Conservation (phyloP, 2,329 filamentous ascomycete species). For the Hyphodiscus sp. region DNA sequence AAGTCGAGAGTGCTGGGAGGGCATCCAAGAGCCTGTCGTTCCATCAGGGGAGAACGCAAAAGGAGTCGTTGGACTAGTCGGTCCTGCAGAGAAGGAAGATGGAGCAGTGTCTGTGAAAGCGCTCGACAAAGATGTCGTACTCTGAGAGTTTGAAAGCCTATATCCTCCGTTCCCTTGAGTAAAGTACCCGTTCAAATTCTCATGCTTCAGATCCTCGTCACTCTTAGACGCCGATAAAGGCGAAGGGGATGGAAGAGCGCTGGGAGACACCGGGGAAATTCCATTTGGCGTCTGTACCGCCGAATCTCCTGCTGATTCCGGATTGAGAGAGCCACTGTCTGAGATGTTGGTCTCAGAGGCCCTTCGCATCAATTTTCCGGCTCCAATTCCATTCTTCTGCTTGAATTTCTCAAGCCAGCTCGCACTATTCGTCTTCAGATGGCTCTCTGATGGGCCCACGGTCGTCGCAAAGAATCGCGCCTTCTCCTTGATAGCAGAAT, state of each 20-base stretch:
- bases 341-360: slow-evolving; percentile 66
- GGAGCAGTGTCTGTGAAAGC: slow-evolving; percentile 56
- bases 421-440: slow-evolving; percentile 63
- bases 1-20: slow-evolving; percentile 43
- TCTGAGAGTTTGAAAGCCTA: slow-evolving; percentile 60
- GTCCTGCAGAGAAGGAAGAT: slow-evolving; percentile 64
- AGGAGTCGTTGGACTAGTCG: slow-evolving; percentile 67
- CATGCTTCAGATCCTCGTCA: slow-evolving; percentile 60
- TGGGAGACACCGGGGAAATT: slow-evolving; percentile 69
- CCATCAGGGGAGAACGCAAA: slow-evolving; percentile 72
- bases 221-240: slow-evolving; percentile 59
- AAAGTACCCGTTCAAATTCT: slow-evolving; percentile 50
- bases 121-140: slow-evolving; percentile 60
- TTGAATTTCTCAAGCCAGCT: slow-evolving; percentile 95
- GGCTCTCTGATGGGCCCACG: slow-evolving; percentile 63
- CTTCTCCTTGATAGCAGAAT: slow-evolving; percentile 80
- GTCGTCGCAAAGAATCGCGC: slow-evolving; percentile 73
- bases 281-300: slow-evolving; percentile 56
- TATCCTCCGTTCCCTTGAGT: slow-evolving; percentile 43
- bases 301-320: slow-evolving; percentile 46
- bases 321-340: slow-evolving; percentile 54
- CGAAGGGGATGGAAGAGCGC: slow-evolving; percentile 58
- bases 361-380: slow-evolving; percentile 43
- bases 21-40: slow-evolving; percentile 59
- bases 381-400: slow-evolving; percentile 52